Evolutionary conservation across 805 yeast species (phyloP).

Genomic region (Metschnikowia santaceciliae): DNA sequence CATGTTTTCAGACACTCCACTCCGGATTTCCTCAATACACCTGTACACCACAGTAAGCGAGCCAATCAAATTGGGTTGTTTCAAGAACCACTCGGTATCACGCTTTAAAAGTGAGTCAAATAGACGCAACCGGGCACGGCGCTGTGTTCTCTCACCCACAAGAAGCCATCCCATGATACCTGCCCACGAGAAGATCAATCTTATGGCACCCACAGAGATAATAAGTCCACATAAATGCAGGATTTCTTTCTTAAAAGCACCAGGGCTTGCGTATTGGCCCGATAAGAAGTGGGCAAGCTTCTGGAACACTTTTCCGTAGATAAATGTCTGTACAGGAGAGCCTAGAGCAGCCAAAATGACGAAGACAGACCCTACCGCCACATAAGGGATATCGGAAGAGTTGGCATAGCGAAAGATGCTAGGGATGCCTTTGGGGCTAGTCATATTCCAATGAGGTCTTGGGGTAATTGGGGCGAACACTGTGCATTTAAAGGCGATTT

Average conservation of each 20-base stretch:
- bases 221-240: conserved; percentile 28
- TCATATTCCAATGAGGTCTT: background rate
- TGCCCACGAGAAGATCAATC: conserved; percentile 42
- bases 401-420: conserved; percentile 13
- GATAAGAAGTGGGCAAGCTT: conserved; percentile 25
- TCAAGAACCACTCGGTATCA: conserved; percentile 62
- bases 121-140: conserved; percentile 48
- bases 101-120: conserved; percentile 43
- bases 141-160: conserved; percentile 69
- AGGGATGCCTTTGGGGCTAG: background rate
- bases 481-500: background rate
- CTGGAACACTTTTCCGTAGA: conserved; percentile 62
- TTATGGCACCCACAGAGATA: conserved; percentile 30
- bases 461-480: background rate
- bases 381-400: conserved; percentile 10
- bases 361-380: conserved; percentile 19
- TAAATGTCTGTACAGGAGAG: conserved; percentile 57
- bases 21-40: conserved; percentile 68
- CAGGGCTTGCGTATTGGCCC: conserved; percentile 25
- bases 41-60: conserved; percentile 61
- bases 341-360: conserved; percentile 52
- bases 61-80: conserved; percentile 54
- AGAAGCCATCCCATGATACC: conserved; percentile 60
- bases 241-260: conserved; percentile 22
- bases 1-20: conserved; percentile 63